A percentile compares a stretch with the other conserved stretches of the same genome.
These are phyloP conservation scores for Penicillium daleae DNA, from an alignment of 495 filamentous ascomycete genomes.

Conservation along the genomic window DNA sequence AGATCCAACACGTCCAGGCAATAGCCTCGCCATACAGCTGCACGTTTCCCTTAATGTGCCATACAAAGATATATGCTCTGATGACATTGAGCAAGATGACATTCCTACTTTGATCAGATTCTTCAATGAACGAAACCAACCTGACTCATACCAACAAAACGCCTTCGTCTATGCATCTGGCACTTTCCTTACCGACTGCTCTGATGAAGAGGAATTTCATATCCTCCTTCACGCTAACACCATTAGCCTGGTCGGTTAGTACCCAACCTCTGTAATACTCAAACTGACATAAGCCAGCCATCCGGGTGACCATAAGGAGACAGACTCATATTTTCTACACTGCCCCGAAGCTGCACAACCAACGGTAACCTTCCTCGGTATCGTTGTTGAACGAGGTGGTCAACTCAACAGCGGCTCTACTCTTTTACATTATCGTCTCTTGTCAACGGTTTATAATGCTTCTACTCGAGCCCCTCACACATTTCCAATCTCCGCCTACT, in stretches of 20 bases:
- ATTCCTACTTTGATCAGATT: background rate
- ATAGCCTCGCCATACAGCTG: background rate
- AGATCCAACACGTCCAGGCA: background rate
- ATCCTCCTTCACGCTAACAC: constrained; percentile 17
- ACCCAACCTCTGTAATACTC: too few relatives aligned
- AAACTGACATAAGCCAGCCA: constrained; percentile 10
- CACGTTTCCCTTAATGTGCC: background rate
- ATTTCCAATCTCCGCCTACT: constrained; percentile 9
- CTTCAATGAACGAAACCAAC: background rate
- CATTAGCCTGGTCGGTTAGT: too few relatives aligned
- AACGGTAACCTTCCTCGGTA: constrained; percentile 10
- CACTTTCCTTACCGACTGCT: constrained; percentile 12
- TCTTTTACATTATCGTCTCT: constrained; percentile 21
- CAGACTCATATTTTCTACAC: constrained; percentile 23
- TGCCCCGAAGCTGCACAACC: constrained; percentile 21
- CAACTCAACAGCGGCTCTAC: constrained; percentile 16
- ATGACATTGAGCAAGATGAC: background rate
- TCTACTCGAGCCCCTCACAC: constrained; percentile 14
- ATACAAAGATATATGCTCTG: background rate
- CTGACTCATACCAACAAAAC: background rate
- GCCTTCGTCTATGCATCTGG: constrained; percentile 10
- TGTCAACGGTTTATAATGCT: constrained; percentile 21
- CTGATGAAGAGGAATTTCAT: constrained; percentile 12
- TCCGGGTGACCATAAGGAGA: constrained; percentile 19
- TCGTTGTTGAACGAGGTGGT: constrained; percentile 15